Evolutionary conservation across 2,329 filamentous ascomycete genomes (phyloP), one percentile per base, ranked within the genome.

Genomic region (Berkeleyomyces rouxiae): DNA sequence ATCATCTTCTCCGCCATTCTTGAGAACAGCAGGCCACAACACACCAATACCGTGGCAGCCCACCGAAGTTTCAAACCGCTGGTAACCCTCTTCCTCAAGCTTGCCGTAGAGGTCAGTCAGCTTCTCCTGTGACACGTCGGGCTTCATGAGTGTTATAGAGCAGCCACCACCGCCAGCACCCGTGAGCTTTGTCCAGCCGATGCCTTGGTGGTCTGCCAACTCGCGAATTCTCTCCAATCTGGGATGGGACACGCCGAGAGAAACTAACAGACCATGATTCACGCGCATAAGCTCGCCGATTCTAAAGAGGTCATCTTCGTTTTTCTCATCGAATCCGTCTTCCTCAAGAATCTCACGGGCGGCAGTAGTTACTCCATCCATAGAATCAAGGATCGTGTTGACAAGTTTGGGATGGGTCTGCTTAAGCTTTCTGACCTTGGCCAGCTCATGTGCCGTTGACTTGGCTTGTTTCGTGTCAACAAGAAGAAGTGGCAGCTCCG

Each of bases 151-250:
- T 0, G 92, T 95, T 68, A 99, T 97, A 2, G 91, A 92, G 73
- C 95, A 97, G 2, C 93, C 93, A 63, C 93, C 95, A 10, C 93
- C 95, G 31, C 93, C 93, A 1, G 93, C 93, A 42, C 93, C 93
- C 0, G 93, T 99, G 63, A 99, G 80, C 73, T 99, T 99, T 10
- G 93, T 96, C 91, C 91, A 99, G 39, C 93, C 93, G 63, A 96
- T 87, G 47, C 86, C 87, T 63, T 90, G 82, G 68, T 93, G 84
- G 67, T 99, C 92, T 58, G 95, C 87, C 36, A 99, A 77, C 74
- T 96, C 92, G 66, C 93, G 84, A 68, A 99, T 85, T 40, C 92
- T 84, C 74, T 99, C 93, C 36, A 99, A 79, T 57, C 90, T 85
- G 0, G 93, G 95, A 72, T 99, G 93, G 1, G 91, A 97, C 37